A percentile compares a stretch with the other conserved stretches of the same genome.
Conservation (phyloP, 345 rosid genomes). For the Syzygium oleosum region DNA sequence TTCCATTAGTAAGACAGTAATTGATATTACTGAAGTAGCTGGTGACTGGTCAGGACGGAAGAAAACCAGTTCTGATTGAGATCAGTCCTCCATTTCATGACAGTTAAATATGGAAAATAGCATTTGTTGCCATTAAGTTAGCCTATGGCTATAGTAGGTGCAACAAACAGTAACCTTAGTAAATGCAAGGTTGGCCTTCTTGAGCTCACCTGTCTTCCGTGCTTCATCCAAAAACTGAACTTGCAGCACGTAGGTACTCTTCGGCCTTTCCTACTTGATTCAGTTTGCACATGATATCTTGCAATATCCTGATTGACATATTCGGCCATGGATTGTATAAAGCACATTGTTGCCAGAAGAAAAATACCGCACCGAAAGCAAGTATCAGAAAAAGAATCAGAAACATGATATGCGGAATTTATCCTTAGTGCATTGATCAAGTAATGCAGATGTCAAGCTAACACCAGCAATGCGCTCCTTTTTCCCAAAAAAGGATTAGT, state of each 20-base stretch:
- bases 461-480: not conserved
- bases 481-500: not conserved
- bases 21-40: not conserved
- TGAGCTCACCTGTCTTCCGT: conserved; percentile 54
- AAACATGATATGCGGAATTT: not conserved
- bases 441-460: not conserved
- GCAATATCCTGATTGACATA: conserved; percentile 59
- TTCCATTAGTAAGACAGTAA: not conserved
- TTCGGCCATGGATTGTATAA: not conserved
- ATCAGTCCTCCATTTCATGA: not conserved
- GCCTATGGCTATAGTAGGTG: not conserved
- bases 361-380: not conserved
- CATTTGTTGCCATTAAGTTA: not conserved
- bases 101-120: not conserved
- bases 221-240: conserved; percentile 61
- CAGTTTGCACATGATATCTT: conserved; percentile 76
- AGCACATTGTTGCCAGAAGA: not conserved
- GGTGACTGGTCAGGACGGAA: not conserved
- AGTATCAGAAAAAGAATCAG: not conserved
- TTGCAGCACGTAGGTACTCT: conserved; percentile 65
- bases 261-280: conserved; percentile 85
- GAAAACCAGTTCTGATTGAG: not conserved
- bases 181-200: conserved; percentile 59
- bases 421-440: not conserved
- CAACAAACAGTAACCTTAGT: conserved; percentile 35